Conservation (phyloP, 148 eudicot species). For the Cornus florida region DNA sequence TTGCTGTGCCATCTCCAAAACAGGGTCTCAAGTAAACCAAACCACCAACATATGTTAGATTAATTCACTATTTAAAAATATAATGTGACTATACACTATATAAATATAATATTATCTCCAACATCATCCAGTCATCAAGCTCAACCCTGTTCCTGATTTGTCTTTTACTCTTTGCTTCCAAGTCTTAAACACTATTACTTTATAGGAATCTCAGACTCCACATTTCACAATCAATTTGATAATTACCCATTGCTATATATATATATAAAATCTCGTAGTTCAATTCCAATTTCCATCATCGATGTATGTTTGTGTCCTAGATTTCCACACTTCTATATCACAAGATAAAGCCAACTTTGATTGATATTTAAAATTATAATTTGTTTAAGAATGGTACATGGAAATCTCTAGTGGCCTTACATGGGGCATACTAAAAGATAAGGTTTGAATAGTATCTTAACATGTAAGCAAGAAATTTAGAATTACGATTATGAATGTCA, state of each 20-base stretch:
- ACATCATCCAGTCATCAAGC: not conserved
- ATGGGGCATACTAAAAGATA: not conserved
- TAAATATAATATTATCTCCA: not conserved
- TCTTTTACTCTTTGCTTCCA: not conserved
- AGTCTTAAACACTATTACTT: not conserved
- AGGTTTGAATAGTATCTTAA: not conserved
- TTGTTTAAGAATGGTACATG: not conserved
- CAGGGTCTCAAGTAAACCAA: not conserved
- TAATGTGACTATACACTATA: too few relatives aligned
- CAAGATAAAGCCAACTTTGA: slow-evolving; percentile 5
- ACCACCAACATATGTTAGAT: not conserved
- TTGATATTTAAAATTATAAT: not conserved
- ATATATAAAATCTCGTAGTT: not conserved
- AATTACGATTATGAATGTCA: not conserved
- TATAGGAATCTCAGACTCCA: not conserved
- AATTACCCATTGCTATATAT: not conserved
- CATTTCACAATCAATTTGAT: slow-evolving; percentile 2
- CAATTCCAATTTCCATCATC: not conserved
- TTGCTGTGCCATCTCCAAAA: too few relatives aligned
- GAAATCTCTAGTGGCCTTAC: not conserved
- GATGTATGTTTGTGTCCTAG: not conserved
- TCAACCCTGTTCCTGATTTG: not conserved
- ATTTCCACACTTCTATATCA: not conserved
- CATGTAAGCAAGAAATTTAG: not conserved
- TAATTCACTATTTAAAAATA: not conserved